Conservation (phyloP, 495 filamentous ascomycete species). For the Podospora tetraspora region DNA sequence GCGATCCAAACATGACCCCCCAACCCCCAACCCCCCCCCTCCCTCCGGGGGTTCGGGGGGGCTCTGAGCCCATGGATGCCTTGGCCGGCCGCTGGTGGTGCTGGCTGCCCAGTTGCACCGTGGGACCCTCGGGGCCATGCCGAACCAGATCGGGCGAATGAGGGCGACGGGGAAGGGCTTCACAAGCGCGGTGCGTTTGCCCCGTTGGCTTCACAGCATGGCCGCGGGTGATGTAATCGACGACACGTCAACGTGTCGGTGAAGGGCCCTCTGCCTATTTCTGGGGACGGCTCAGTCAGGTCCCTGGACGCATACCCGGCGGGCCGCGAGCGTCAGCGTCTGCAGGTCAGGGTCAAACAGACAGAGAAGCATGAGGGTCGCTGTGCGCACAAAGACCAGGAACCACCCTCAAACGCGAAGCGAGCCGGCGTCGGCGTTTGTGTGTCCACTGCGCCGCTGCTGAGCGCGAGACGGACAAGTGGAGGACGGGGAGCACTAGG, state of each 20-base stretch:
- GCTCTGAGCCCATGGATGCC: slow-evolving; percentile 4
- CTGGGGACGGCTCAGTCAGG: slow-evolving; percentile 14
- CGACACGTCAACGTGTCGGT: slow-evolving; percentile 36
- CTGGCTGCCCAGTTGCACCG: slow-evolving; percentile 13
- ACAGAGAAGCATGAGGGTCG: slow-evolving; percentile 14
- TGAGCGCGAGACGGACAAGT: background rate
- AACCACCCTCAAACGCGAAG: slow-evolving; percentile 16
- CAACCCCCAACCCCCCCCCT: background rate
- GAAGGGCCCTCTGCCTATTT: slow-evolving; percentile 15
- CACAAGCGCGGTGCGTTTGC: slow-evolving; percentile 18
- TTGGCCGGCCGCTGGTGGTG: slow-evolving; percentile 6
- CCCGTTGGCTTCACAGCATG: slow-evolving; percentile 23
- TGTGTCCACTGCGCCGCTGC: background rate
- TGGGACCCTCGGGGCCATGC: slow-evolving; percentile 8
- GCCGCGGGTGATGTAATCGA: slow-evolving; percentile 18
- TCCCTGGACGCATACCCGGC: slow-evolving; percentile 16
- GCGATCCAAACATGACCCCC: background rate
- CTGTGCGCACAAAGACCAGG: slow-evolving; percentile 16
- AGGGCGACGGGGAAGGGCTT: background rate
- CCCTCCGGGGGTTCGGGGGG: background rate
- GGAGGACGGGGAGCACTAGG: background rate
- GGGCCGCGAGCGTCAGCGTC: slow-evolving; percentile 16
- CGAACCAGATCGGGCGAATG: slow-evolving; percentile 16
- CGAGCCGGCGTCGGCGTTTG: slow-evolving; percentile 16
- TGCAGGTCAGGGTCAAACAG: slow-evolving; percentile 33